phyloP scores from a whole-genome alignment of 495 filamentous ascomycete species.

The Trichocladium antarcticum region DNA sequence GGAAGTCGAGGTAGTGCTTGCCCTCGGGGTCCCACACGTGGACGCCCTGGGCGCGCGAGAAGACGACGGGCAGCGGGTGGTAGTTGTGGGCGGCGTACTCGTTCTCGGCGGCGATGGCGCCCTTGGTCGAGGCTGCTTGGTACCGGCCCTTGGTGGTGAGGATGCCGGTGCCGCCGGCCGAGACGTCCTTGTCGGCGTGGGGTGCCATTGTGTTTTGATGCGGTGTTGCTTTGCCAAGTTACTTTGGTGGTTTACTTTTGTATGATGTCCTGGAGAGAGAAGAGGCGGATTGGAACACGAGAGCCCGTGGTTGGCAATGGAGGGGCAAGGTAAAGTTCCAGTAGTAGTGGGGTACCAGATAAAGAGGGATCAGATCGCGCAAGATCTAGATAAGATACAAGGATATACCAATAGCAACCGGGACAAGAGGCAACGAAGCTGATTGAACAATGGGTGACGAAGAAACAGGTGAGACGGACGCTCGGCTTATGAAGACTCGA shows the following conservation, averaged over 20 bases:
- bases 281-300: neutral
- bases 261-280: too few relatives aligned
- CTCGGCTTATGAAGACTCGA: neutral
- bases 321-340: neutral
- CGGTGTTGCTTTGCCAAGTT: too few relatives aligned
- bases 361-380: too few relatives aligned
- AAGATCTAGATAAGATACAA: too few relatives aligned
- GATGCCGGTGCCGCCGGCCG: slow-evolving; percentile 22
- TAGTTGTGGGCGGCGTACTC: slow-evolving; percentile 95
- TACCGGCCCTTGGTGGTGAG: slow-evolving; percentile 41
- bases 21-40: slow-evolving; percentile 97
- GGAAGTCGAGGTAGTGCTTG: slow-evolving; percentile 93
- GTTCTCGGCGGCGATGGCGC: slow-evolving; percentile 70
- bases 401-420: too few relatives aligned
- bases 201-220: slow-evolving; percentile 40
- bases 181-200: slow-evolving; percentile 35
- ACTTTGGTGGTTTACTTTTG: too few relatives aligned
- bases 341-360: neutral
- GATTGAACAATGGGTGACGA: too few relatives aligned
- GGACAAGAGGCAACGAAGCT: too few relatives aligned
- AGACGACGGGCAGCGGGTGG: slow-evolving; percentile 89
- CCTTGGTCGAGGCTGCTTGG: slow-evolving; percentile 69
- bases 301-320: neutral
- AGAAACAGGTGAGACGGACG: neutral
- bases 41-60: slow-evolving; percentile 68